These are phyloP conservation scores for Coemansia asiatica DNA, from an alignment of 192 early-diverging fungal genomes.

Conservation along the genomic window DNA sequence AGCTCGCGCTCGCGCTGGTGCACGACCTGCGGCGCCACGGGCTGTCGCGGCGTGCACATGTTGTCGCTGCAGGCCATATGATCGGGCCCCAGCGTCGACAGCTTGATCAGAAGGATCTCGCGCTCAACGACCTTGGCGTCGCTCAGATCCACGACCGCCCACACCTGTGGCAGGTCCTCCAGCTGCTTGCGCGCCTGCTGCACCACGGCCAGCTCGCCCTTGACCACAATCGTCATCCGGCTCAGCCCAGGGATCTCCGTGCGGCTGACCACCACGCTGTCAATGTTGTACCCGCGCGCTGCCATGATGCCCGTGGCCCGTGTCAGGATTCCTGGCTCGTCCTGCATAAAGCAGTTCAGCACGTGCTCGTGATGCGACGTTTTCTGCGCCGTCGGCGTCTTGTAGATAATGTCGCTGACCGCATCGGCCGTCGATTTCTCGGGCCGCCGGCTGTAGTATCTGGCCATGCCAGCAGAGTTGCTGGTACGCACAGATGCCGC, in stretches of 20 bases:
- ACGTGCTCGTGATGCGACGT: conserved; percentile 61
- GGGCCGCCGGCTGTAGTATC: conserved; percentile 19
- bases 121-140: conserved; percentile 83
- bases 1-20: conserved; percentile 35
- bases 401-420: conserved; percentile 51
- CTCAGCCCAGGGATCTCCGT: conserved; percentile 91
- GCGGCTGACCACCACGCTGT: conserved; percentile 92
- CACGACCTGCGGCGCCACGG: conserved; percentile 32
- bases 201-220: conserved; percentile 77
- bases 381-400: conserved; percentile 53
- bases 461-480: conserved; percentile 11
- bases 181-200: conserved; percentile 92
- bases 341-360: conserved; percentile 91
- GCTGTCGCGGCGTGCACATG: conserved; percentile 48
- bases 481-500: background rate
- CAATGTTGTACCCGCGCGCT: conserved; percentile 94
- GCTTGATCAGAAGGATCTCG: conserved; percentile 92
- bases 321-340: conserved; percentile 81
- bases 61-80: conserved; percentile 28
- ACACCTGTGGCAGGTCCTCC: conserved; percentile 93
- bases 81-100: conserved; percentile 80
- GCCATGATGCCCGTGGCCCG: conserved; percentile 85
- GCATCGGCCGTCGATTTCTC: conserved; percentile 39
- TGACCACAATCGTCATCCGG: conserved; percentile 93
- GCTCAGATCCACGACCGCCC: conserved; percentile 96